Evolutionary conservation across 768 basidiomycete species (phyloP).

Genomic region (Cytidiella melzeri): DNA sequence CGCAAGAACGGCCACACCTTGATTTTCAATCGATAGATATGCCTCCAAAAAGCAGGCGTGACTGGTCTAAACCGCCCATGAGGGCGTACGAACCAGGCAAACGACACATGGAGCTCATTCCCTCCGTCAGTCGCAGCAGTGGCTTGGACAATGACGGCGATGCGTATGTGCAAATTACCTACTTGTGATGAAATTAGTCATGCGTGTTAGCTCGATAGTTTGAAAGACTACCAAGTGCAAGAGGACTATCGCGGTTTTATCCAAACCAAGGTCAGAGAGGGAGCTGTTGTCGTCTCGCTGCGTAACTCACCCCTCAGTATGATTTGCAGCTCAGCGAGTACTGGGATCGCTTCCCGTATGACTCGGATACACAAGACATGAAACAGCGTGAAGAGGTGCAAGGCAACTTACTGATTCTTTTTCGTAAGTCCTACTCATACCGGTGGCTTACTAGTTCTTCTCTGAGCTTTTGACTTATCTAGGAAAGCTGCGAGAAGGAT

Average conservation of each 20-base stretch:
- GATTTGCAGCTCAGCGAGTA: constrained; percentile 41
- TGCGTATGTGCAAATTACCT: constrained; percentile 42
- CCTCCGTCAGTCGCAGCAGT: constrained; percentile 73
- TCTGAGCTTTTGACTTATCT: not conserved
- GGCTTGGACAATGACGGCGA: constrained; percentile 71
- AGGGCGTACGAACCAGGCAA: constrained; percentile 18
- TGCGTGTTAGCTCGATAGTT: constrained; percentile 36
- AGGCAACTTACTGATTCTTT: constrained; percentile 67
- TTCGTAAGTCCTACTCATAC: constrained; percentile 42
- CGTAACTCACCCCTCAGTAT: not conserved
- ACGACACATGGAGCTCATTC: constrained; percentile 55
- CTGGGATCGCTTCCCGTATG: constrained; percentile 33
- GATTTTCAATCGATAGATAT: constrained; percentile 1
- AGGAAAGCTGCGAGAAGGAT: constrained; percentile 77
- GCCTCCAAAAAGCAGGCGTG: constrained; percentile 1
- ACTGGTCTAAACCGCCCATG: constrained; percentile 1
- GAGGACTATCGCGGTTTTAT: constrained; percentile 65
- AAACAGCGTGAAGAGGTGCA: constrained; percentile 43
- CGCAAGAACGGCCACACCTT: too few relatives aligned
- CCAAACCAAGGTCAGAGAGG: constrained; percentile 50
- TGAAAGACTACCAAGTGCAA: constrained; percentile 55
- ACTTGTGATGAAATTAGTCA: constrained; percentile 19
- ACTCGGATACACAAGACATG: constrained; percentile 4
- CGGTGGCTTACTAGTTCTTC: constrained; percentile 1
- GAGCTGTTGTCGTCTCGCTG: not conserved